These are phyloP conservation scores for Sporothrix brasiliensis DNA, from an alignment of 2,329 filamentous ascomycete genomes.

Conservation along the genomic window DNA sequence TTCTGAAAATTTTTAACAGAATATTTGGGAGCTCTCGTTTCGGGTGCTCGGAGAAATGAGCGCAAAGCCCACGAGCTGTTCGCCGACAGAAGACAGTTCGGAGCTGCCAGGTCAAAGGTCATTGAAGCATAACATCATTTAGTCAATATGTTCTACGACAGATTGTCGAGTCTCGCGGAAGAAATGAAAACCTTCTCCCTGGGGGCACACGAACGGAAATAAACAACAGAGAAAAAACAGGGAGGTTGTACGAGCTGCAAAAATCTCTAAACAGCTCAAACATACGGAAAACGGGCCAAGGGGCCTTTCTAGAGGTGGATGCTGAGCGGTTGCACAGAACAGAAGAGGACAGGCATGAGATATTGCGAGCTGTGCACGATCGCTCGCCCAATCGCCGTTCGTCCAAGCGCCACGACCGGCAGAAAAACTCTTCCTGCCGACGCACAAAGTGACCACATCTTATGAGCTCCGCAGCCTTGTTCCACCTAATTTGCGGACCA, in stretches of 20 bases:
- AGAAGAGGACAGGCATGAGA: neutral
- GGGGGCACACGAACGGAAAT: neutral
- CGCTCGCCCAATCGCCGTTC: constrained; percentile 13
- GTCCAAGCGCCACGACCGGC: constrained; percentile 10
- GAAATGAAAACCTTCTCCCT: neutral
- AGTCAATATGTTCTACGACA: neutral
- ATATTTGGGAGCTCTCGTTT: neutral
- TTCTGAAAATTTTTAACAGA: neutral
- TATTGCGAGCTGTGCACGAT: neutral
- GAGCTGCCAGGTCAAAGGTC: neutral
- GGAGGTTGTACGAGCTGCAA: neutral
- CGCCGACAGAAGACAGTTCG: constrained; percentile 2
- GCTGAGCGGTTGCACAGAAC: neutral
- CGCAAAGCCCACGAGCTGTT: neutral
- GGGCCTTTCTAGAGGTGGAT: neutral
- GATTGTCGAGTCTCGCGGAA: neutral
- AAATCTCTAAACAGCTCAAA: neutral
- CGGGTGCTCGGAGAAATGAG: constrained; percentile 16
- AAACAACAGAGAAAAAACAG: neutral
- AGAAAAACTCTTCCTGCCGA: constrained; percentile 16
- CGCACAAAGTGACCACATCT: neutral
- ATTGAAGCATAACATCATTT: neutral
- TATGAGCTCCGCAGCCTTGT: constrained; percentile 25
- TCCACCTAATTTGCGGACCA: constrained; percentile 17
- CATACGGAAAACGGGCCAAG: neutral